Conservation (phyloP, 2,329 filamentous ascomycete genomes). For the Thyridium curvatum region DNA sequence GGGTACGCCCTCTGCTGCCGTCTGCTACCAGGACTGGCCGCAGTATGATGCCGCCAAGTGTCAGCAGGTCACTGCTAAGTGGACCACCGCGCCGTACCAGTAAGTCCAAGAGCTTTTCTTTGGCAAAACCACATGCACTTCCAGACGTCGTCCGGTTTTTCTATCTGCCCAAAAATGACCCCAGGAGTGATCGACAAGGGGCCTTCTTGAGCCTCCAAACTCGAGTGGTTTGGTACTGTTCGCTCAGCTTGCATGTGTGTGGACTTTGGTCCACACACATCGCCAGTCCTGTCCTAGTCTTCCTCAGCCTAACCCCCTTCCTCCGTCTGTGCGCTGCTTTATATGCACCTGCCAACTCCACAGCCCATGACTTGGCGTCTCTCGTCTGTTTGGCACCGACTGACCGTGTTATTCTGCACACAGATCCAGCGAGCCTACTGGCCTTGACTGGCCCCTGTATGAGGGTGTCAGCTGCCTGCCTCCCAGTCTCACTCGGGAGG, state of each 20-base stretch:
- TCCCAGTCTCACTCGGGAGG: too few species aligned
- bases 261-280: too few species aligned
- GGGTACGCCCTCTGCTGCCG: conserved; percentile 43
- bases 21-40: conserved; percentile 40
- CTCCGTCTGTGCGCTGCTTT: too few species aligned
- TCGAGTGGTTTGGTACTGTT: too few species aligned
- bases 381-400: too few species aligned
- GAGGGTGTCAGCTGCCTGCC: conserved; percentile 1
- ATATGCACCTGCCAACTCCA: too few species aligned
- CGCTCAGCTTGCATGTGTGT: too few species aligned
- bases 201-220: too few species aligned
- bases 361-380: too few species aligned
- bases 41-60: conserved; percentile 38
- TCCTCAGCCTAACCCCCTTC: neutral
- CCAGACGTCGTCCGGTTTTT: too few species aligned
- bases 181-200: too few species aligned
- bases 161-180: too few species aligned
- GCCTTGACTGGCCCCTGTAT: conserved; percentile 5
- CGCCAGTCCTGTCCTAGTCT: neutral
- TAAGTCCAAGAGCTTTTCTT: conserved; percentile 15
- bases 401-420: neutral
- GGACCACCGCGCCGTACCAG: conserved; percentile 27
- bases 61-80: conserved; percentile 23
- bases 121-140: neutral
- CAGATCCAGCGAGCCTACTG: conserved; percentile 1